Conservation (phyloP, 2,329 filamentous ascomycete genomes). For the Ophiocordyceps sinensis region DNA sequence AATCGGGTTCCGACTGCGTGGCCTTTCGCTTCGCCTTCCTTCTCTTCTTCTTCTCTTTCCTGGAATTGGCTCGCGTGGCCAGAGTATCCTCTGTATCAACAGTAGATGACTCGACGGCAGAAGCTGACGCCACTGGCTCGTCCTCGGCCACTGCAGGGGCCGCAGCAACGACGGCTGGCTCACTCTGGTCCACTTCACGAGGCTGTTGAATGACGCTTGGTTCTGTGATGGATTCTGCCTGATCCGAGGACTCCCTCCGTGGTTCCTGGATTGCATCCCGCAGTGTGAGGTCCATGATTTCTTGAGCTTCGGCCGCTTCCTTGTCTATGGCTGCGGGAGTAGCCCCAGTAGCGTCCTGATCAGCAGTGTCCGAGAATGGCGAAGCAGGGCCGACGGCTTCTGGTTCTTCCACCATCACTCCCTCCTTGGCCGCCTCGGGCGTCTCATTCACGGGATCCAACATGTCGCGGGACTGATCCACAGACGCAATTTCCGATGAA, state of each 20-base stretch:
- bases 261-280: too few relatives aligned
- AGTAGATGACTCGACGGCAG: constrained; percentile 1
- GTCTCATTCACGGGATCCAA: background rate
- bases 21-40: constrained; percentile 8
- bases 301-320: too few relatives aligned
- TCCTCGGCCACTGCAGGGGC: background rate
- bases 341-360: too few relatives aligned
- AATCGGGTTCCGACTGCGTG: constrained; percentile 7
- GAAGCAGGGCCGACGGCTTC: too few relatives aligned
- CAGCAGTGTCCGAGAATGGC: too few relatives aligned
- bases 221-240: background rate
- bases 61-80: constrained; percentile 5
- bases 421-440: background rate
- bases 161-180: background rate
- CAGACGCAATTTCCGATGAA: background rate
- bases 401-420: too few relatives aligned
- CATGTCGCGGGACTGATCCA: background rate
- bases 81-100: constrained; percentile 4
- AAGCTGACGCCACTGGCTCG: background rate
- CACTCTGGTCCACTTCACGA: background rate
- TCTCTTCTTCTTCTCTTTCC: constrained; percentile 10
- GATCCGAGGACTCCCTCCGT: too few relatives aligned
- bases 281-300: too few relatives aligned
- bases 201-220: background rate
- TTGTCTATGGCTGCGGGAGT: too few relatives aligned